phyloP scores from a whole-genome alignment of 495 filamentous ascomycete species.

The Aspergillus campestris region DNA sequence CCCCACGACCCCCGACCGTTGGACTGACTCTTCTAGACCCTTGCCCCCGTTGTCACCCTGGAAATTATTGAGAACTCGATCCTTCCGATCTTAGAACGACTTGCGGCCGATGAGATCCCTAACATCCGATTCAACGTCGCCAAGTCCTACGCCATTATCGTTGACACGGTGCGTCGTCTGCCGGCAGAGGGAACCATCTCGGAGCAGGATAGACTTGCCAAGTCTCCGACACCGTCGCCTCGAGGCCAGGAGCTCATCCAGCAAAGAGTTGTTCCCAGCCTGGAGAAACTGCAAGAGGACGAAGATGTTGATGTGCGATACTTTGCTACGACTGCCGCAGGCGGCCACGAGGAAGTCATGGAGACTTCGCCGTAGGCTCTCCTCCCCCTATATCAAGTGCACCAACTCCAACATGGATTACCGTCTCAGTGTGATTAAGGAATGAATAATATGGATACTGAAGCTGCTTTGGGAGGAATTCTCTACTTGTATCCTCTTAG shows the following conservation, averaged over 20 bases:
- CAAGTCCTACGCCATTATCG: constrained; percentile 87
- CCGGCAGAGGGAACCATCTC: constrained; percentile 81
- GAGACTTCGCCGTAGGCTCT: constrained; percentile 38
- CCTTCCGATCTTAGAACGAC: constrained; percentile 89
- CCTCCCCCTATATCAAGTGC: too few species aligned
- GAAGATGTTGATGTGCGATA: constrained; percentile 97
- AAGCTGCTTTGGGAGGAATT: constrained; percentile 13
- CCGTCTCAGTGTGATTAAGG: constrained; percentile 10
- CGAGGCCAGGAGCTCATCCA: constrained; percentile 76
- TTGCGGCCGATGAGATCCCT: constrained; percentile 87
- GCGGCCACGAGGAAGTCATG: constrained; percentile 39
- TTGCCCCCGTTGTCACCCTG: constrained; percentile 83
- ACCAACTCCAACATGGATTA: too few species aligned
- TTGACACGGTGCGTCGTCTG: constrained; percentile 80
- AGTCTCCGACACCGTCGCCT: constrained; percentile 53
- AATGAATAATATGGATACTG: constrained; percentile 13
- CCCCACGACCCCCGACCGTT: background rate
- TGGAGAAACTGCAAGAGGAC: constrained; percentile 92
- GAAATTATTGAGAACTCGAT: constrained; percentile 88
- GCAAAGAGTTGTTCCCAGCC: constrained; percentile 74
- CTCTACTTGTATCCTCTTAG: constrained; percentile 29
- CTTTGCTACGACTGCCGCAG: constrained; percentile 70
- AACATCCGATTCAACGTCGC: constrained; percentile 99
- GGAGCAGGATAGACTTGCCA: constrained; percentile 69
- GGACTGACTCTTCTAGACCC: constrained; percentile 56